phyloP scores from a whole-genome alignment of 2,329 filamentous ascomycete genomes.

The Monosporascus sp. region DNA sequence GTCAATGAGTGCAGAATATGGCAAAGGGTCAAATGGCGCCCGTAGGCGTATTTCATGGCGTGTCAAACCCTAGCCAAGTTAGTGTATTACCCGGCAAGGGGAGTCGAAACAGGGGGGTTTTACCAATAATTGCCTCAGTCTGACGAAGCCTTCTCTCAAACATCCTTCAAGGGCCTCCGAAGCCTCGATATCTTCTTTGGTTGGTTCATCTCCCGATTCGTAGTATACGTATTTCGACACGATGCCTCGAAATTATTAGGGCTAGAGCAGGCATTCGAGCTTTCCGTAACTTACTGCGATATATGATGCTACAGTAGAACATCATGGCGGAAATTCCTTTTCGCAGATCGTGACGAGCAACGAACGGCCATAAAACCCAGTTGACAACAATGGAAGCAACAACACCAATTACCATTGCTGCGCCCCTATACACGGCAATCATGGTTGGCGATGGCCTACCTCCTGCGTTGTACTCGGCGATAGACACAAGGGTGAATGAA shows the following conservation, averaged over 20 bases:
- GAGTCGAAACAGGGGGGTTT: slow-evolving; percentile 1
- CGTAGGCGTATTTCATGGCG: slow-evolving; percentile 54
- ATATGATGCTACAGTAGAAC: slow-evolving; percentile 52
- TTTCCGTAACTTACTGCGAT: slow-evolving; percentile 35
- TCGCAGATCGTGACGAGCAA: slow-evolving; percentile 53
- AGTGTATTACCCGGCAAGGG: background rate
- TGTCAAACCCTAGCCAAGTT: slow-evolving; percentile 37
- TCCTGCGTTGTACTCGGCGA: slow-evolving; percentile 31
- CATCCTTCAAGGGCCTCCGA: slow-evolving; percentile 55
- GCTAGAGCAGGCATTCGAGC: background rate
- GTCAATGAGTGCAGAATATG: slow-evolving; percentile 51
- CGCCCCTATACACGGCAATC: slow-evolving; percentile 41
- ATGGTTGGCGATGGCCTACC: slow-evolving; percentile 28
- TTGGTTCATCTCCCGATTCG: slow-evolving; percentile 46
- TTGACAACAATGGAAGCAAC: slow-evolving; percentile 49
- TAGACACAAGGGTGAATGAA: slow-evolving; percentile 49
- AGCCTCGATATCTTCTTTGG: slow-evolving; percentile 41
- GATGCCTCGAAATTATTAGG: slow-evolving; percentile 28
- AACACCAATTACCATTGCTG: slow-evolving; percentile 48
- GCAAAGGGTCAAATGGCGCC: slow-evolving; percentile 50
- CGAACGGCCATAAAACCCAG: slow-evolving; percentile 57
- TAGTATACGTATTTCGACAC: slow-evolving; percentile 56
- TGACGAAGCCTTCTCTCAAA: slow-evolving; percentile 54
- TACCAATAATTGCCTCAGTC: slow-evolving; percentile 50
- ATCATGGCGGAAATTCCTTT: slow-evolving; percentile 51